These are phyloP conservation scores for Medicago arabica DNA, from an alignment of 306 rosid genomes.

Conservation along the genomic window DNA sequence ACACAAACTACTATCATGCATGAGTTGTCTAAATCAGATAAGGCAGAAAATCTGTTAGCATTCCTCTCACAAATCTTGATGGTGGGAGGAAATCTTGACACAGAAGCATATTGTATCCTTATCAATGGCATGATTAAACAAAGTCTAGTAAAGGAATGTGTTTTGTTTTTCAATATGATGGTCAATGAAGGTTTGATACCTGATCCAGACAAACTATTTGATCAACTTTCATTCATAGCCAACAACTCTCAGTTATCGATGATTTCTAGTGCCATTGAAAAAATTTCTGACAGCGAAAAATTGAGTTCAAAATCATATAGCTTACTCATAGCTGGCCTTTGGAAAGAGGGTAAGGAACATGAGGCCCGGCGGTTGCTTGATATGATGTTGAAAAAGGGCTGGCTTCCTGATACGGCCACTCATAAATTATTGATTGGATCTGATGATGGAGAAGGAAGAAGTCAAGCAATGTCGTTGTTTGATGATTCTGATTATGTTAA, in stretches of 20 bases:
- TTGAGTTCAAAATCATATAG: constrained; percentile 58
- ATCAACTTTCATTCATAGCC: constrained; percentile 60
- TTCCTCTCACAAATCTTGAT: constrained; percentile 68
- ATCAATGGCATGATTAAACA: constrained; percentile 61
- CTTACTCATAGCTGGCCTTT: constrained; percentile 69
- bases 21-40: constrained; percentile 54
- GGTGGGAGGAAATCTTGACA: constrained; percentile 58
- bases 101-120: constrained; percentile 70
- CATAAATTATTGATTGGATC: constrained; percentile 81
- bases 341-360: constrained; percentile 73
- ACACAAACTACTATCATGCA: constrained; percentile 63
- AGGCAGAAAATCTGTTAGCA: constrained; percentile 47
- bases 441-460: constrained; percentile 49
- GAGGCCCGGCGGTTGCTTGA: constrained; percentile 69
- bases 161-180: constrained; percentile 70
- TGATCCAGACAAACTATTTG: constrained; percentile 61
- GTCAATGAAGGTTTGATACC: constrained; percentile 63
- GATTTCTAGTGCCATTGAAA: constrained; percentile 59
- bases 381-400: constrained; percentile 84
- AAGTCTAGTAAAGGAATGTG: constrained; percentile 55
- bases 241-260: constrained; percentile 56
- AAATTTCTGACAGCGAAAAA: constrained; percentile 43
- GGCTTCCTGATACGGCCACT: constrained; percentile 81
- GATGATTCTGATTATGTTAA: constrained; percentile 69
- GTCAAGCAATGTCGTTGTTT: constrained; percentile 7